Percentiles rank a stretch among this genome's conserved stretches.
Evolutionary conservation across 805 yeast genomes (phyloP).

Genomic region (Pichia thaimueangensis): DNA sequence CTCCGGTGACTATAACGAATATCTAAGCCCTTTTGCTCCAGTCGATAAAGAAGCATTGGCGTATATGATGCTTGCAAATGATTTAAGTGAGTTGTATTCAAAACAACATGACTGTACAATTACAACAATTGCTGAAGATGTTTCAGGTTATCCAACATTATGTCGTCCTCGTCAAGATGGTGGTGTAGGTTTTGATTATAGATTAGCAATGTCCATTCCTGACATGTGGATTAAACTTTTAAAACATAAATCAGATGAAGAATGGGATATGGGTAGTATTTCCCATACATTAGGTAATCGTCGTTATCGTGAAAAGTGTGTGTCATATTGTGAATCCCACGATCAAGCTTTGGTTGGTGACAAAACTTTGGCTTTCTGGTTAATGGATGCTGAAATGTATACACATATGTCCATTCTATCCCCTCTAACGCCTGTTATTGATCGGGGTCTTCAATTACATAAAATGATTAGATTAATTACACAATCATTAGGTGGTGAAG

Average conservation of each 20-base stretch:
- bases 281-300: constrained; percentile 81
- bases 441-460: constrained; percentile 87
- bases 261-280: constrained; percentile 84
- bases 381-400: constrained; percentile 98
- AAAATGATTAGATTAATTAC: constrained; percentile 85
- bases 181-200: constrained; percentile 90
- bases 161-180: constrained; percentile 70
- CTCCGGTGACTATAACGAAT: constrained; percentile 89
- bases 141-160: constrained; percentile 93
- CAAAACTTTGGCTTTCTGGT: constrained; percentile 93
- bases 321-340: constrained; percentile 90
- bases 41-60: constrained; percentile 86
- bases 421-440: constrained; percentile 69
- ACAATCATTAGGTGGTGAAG: constrained; percentile 93
- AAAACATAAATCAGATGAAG: constrained; percentile 78
- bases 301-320: constrained; percentile 81
- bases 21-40: constrained; percentile 62
- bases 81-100: constrained; percentile 53
- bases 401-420: constrained; percentile 83
- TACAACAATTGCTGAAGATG: constrained; percentile 91
- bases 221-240: constrained; percentile 98
- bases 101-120: constrained; percentile 27
- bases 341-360: constrained; percentile 98
- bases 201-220: constrained; percentile 95
- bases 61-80: constrained; percentile 88